Evolutionary conservation across 2,329 filamentous ascomycete genomes (phyloP), one percentile per base, ranked within the genome.

Genomic region (Ceratocystis lukuohia): DNA sequence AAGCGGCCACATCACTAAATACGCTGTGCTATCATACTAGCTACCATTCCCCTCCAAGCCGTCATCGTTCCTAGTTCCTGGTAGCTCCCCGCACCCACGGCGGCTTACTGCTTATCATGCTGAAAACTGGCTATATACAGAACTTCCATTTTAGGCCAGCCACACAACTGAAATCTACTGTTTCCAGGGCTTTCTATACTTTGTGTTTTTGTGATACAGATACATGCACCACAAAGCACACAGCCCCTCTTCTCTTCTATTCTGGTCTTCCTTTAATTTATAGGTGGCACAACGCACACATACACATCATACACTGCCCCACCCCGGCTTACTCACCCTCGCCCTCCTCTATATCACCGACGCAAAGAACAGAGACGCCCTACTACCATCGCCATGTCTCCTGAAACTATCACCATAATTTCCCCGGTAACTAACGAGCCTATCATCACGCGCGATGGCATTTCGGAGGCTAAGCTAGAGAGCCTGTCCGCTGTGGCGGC

Each of bases 361-460:
- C 37, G 8, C 33, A 37, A 8, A 10, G 33, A 37, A 37, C 33
- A 37, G 8, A 37, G 33, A 37, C 33, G 37, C 59, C 28, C 30
- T 50, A 28, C 46, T 44, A 20, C 48, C 33, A 66, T 20, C 50
- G 28, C 50, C 66, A 87, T 87, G 84, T 85, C 84, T 69, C 79
- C 82, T 72, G 84, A 87, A 77, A 78, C 79, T 62, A 80, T 87
- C 71, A 86, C 80, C 41, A 96, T 93, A 70, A 92, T 96, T 76
- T 97, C 93, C 2, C 93, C 93, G 66, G 88, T 84, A 70, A 96
- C 91, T 70, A 93, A 94, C 77, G 85, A 92, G 78, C 81, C 88
- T 66, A 84, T 97, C 75, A 76, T 96, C 70, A 90, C 87, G 68
- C 86, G 92, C 70, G 85, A 86, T 75, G 91, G 89, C 71, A 80